These are phyloP conservation scores for Cruciata laevipes DNA, from an alignment of 257 asterid genomes.

Conservation along the genomic window DNA sequence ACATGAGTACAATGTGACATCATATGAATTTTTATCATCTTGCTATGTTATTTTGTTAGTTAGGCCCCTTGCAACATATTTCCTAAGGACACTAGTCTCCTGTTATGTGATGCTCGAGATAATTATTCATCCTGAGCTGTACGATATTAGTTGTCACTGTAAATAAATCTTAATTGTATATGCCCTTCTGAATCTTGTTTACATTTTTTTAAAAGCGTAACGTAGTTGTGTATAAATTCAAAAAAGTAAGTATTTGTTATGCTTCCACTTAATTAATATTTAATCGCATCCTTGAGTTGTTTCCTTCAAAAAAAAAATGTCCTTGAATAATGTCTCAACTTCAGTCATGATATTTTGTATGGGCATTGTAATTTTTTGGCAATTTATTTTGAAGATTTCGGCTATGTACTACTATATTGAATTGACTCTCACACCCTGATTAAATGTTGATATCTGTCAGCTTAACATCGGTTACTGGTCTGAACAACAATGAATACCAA, in stretches of 20 bases:
- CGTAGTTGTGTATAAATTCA: not conserved
- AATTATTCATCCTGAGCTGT: not conserved
- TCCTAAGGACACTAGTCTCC: not conserved
- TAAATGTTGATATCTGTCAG: constrained; percentile 42
- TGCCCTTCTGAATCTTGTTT: not conserved
- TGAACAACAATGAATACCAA: constrained; percentile 96
- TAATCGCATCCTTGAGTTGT: not conserved
- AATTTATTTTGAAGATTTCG: not conserved
- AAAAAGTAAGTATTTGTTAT: not conserved
- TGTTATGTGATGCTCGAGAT: not conserved
- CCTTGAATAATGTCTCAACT: not conserved
- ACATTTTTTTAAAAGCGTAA: not conserved
- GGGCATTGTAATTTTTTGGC: not conserved
- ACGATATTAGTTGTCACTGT: not conserved
- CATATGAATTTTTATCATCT: not conserved
- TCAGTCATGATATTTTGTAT: not conserved
- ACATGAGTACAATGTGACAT: not conserved
- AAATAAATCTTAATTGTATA: not conserved
- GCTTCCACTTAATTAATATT: not conserved
- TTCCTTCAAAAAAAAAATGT: not conserved
- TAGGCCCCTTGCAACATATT: not conserved
- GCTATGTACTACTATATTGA: not conserved
- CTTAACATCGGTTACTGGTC: constrained; percentile 76
- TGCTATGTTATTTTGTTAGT: not conserved
- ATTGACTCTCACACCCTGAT: constrained; percentile 6